Evolutionary conservation across 2,329 filamentous ascomycete species (phyloP).

Genomic region (Exophiala sp.): DNA sequence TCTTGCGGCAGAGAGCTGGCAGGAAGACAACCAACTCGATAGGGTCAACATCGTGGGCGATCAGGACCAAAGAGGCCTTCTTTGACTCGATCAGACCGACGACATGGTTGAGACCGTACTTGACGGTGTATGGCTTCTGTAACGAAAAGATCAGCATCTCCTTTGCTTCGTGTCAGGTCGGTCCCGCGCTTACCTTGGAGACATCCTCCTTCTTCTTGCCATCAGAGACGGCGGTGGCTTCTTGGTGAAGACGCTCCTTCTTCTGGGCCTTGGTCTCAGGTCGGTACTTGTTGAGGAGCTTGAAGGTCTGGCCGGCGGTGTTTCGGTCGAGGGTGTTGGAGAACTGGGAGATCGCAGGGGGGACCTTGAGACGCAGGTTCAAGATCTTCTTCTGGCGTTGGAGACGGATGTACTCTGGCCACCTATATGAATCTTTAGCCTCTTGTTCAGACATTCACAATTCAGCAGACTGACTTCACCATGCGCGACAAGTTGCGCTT

Average conservation of each 20-base stretch:
- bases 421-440: slow-evolving; percentile 39
- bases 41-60: slow-evolving; percentile 98
- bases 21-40: slow-evolving; percentile 99
- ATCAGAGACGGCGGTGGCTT: slow-evolving; percentile 95
- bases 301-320: slow-evolving; percentile 94
- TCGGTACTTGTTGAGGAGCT: slow-evolving; percentile 99
- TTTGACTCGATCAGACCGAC: slow-evolving; percentile 98
- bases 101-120: slow-evolving; percentile 99
- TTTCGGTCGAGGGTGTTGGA: slow-evolving; percentile 94
- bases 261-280: slow-evolving; percentile 99
- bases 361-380: slow-evolving; percentile 97
- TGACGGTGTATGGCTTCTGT: slow-evolving; percentile 90
- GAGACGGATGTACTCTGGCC: slow-evolving; percentile 98
- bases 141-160: not conserved
- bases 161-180: not conserved
- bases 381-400: slow-evolving; percentile 96
- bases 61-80: slow-evolving; percentile 97
- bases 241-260: slow-evolving; percentile 98
- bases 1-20: slow-evolving; percentile 98
- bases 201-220: slow-evolving; percentile 99
- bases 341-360: slow-evolving; percentile 96
- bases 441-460: not conserved
- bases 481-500: slow-evolving; percentile 93
- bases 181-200: slow-evolving; percentile 61
- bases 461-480: slow-evolving; percentile 61